Percentiles rank a stretch among this genome's conserved stretches.
These are phyloP conservation scores for Sarocladiaceae sp. DNA, from an alignment of 2,329 filamentous ascomycete species.

Conservation along the genomic window DNA sequence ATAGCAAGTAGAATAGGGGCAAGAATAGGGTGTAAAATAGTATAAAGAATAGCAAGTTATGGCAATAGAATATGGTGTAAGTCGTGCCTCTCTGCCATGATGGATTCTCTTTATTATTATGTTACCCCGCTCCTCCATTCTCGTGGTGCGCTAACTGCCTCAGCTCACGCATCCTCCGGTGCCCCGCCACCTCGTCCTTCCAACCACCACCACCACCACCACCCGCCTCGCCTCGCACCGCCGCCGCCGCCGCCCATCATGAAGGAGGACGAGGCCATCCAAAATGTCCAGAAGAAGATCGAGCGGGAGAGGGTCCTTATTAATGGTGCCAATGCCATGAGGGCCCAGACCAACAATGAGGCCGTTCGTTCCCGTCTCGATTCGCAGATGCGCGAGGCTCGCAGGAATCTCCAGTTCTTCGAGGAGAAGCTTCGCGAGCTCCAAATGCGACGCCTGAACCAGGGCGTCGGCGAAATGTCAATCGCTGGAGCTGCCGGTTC, in stretches of 20 bases:
- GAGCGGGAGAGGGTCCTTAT: conserved; percentile 94
- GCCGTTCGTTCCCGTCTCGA: conserved; percentile 85
- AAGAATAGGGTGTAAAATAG: no score
- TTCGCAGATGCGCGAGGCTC: conserved; percentile 87
- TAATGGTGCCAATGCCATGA: conserved; percentile 89
- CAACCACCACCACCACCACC: not conserved
- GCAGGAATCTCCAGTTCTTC: conserved; percentile 90
- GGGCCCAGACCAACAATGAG: conserved; percentile 91
- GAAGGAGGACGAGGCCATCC: conserved; percentile 59
- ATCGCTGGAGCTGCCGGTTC: conserved; percentile 37
- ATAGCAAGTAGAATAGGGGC: no score
- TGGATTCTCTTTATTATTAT: no score
- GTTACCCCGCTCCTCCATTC: no score
- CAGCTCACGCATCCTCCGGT: not conserved
- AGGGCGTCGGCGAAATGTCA: conserved; percentile 58
- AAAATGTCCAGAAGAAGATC: conserved; percentile 92
- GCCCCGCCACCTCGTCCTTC: not conserved
- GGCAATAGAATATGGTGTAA: no score
- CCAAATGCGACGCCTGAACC: conserved; percentile 69
- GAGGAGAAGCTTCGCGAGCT: conserved; percentile 87
- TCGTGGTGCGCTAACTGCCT: no score
- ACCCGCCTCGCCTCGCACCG: not conserved
- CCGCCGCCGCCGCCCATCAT: conserved; percentile 38
- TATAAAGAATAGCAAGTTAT: no score
- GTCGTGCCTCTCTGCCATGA: no score